Evolutionary conservation across 2,329 filamentous ascomycete species (phyloP).

Genomic region (Chrysoporthe deuterocubensis): DNA sequence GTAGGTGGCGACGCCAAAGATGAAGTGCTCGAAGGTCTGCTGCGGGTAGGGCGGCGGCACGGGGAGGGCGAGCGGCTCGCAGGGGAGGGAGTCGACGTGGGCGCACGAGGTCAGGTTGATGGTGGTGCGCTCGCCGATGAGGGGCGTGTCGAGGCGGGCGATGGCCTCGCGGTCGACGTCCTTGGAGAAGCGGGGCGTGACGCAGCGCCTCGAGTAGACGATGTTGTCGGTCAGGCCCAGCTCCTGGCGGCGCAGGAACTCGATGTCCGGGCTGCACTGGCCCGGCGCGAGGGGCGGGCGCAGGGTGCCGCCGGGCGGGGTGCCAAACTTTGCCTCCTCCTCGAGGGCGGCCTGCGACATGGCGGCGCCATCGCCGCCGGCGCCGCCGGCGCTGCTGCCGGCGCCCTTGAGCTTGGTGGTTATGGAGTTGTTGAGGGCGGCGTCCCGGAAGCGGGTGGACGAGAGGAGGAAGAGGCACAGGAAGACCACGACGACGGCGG

Average conservation of each 20-base stretch:
- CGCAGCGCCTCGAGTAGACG: slow-evolving; percentile 49
- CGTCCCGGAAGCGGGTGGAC: slow-evolving; percentile 25
- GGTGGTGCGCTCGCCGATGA: slow-evolving; percentile 40
- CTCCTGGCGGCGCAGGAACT: slow-evolving; percentile 36
- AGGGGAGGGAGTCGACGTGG: slow-evolving; percentile 34
- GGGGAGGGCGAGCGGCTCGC: slow-evolving; percentile 50
- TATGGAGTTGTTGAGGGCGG: slow-evolving; percentile 22
- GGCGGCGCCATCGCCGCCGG: slow-evolving; percentile 2
- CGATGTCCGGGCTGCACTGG: slow-evolving; percentile 32
- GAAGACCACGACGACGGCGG: slow-evolving; percentile 24
- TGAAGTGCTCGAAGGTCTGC: slow-evolving; percentile 52
- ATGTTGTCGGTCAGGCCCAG: slow-evolving; percentile 46
- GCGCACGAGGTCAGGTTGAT: slow-evolving; percentile 36
- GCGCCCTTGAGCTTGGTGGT: slow-evolving; percentile 17
- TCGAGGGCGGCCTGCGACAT: slow-evolving; percentile 24
- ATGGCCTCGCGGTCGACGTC: slow-evolving; percentile 43
- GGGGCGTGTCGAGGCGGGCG: slow-evolving; percentile 41
- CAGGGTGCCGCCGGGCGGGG: slow-evolving; percentile 18
- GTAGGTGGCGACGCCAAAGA: slow-evolving; percentile 62
- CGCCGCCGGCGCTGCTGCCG: not conserved
- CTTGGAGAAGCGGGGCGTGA: slow-evolving; percentile 42
- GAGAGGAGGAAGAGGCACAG: slow-evolving; percentile 28
- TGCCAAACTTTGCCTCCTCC: slow-evolving; percentile 26
- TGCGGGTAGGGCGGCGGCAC: slow-evolving; percentile 51
- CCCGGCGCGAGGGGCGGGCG: slow-evolving; percentile 27